Base-by-base conservation (phyloP, 169 alveolate species). In the Eimeria necatrix region DNA sequence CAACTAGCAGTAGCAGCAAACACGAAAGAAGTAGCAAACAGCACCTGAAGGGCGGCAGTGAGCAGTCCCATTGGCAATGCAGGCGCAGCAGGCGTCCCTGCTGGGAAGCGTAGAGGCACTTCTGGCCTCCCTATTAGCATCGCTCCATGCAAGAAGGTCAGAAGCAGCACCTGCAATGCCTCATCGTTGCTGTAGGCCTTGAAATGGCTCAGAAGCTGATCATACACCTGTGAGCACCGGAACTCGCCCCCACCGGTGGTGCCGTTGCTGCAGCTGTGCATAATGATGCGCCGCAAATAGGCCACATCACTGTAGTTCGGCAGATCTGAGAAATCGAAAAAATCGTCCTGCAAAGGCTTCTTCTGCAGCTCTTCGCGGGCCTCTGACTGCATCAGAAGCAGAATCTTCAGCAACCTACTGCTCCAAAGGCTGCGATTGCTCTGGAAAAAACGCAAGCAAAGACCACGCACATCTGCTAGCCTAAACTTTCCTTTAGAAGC, bases 381-480 rank as follows among this genome's bases (percentile, higher is more conserved):
- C 71, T 61, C 51, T 9, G 90, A 81, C 73, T 81, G 90, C 71
- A 81, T 24, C 71, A 81, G 26, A 3, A 81, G 90, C 90, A 81
- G 73, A 64, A 81, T 22, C 71, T 81, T 49, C 73, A 81, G 26
- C 52, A 81, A 70, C 73, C 71, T 81, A 70, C 90, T 81, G 90
- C 90, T 81, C 90, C 90, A 81, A 24, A 81, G 90, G 73, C 73
- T 81, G 90, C 90, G 90, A 46, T 81, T 12, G 73, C 90, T 81
- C 90, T 81, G 52, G 49, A 76, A 49, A 26, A 20, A 7, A 18
- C 53, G 46, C 60, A 80, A 3, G 89, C 70, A 52, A 0, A 59
- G 52, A 20, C 22, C 52, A 51, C 90, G 52, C 10, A 73, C 51
- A 1, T 20, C 2, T 32, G 3, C 41, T 32, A 32, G 41, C 41